Conservation (phyloP, 768 basidiomycete species). For the Lentinula edodes region DNA sequence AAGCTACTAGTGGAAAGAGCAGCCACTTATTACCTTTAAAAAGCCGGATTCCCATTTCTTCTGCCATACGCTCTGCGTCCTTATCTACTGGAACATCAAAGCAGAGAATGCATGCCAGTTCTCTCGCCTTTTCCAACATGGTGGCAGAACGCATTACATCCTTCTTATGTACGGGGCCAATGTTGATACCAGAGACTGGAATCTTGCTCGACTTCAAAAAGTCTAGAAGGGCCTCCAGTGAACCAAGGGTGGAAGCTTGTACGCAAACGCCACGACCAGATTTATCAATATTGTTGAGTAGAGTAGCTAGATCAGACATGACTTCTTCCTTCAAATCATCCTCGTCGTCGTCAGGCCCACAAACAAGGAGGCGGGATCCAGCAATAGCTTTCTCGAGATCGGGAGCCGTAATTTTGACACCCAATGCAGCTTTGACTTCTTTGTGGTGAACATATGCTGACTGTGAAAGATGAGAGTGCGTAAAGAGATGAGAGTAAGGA, state of each 20-base stretch:
- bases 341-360: constrained; percentile 94
- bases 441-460: constrained; percentile 96
- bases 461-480: constrained; percentile 33
- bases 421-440: constrained; percentile 93
- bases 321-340: constrained; percentile 92
- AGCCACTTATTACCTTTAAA: constrained; percentile 69
- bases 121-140: constrained; percentile 95
- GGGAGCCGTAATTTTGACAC: constrained; percentile 91
- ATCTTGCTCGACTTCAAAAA: constrained; percentile 96
- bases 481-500: not conserved
- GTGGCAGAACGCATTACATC: constrained; percentile 89
- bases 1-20: constrained; percentile 6
- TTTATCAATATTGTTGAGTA: constrained; percentile 89
- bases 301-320: constrained; percentile 89
- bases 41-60: constrained; percentile 89
- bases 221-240: constrained; percentile 92
- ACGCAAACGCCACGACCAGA: constrained; percentile 96
- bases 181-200: constrained; percentile 95
- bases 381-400: constrained; percentile 98
- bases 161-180: constrained; percentile 94
- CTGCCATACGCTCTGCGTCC: constrained; percentile 87
- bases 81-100: constrained; percentile 95
- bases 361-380: constrained; percentile 88
- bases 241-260: constrained; percentile 95
- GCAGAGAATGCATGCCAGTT: constrained; percentile 90